A percentile compares a stretch with the other conserved stretches of the same genome.
phyloP scores from a whole-genome alignment of 441 rosid species.

The Populus tomentosa region DNA sequence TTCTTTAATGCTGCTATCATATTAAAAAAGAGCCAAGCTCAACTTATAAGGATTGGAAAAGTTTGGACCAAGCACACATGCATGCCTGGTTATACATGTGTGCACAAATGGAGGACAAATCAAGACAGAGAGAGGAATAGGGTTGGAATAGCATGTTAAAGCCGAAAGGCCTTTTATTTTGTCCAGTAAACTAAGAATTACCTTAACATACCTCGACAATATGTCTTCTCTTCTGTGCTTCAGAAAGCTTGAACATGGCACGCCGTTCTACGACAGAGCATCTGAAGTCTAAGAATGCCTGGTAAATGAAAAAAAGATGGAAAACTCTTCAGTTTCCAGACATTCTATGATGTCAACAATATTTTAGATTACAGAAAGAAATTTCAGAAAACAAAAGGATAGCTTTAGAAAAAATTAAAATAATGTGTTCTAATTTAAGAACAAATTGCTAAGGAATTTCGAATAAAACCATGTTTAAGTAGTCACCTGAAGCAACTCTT shows the following conservation, averaged over 20 bases:
- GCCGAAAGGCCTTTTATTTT: too few relatives aligned
- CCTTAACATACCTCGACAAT: conserved; percentile 69
- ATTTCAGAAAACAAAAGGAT: background rate
- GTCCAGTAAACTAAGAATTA: background rate
- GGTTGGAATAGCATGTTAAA: too few relatives aligned
- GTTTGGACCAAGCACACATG: background rate
- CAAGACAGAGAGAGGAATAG: too few relatives aligned
- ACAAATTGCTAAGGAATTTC: background rate
- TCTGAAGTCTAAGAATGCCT: conserved; percentile 94
- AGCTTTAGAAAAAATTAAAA: background rate
- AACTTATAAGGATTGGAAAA: background rate
- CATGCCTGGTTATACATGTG: background rate
- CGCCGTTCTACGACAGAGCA: conserved; percentile 93
- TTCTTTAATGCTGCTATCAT: background rate
- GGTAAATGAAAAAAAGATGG: conserved; percentile 7
- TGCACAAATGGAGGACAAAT: too few relatives aligned
- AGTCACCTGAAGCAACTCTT: conserved; percentile 86
- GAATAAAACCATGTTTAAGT: conserved; percentile 4
- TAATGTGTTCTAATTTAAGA: background rate
- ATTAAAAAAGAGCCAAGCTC: background rate
- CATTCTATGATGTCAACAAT: background rate
- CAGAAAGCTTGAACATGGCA: conserved; percentile 75
- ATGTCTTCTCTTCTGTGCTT: conserved; percentile 82
- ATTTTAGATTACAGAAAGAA: background rate
- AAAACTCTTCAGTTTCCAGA: background rate